Evolutionary conservation across 352 stramenopile genomes (phyloP).

Genomic region (Phytophthora pistaciae): DNA sequence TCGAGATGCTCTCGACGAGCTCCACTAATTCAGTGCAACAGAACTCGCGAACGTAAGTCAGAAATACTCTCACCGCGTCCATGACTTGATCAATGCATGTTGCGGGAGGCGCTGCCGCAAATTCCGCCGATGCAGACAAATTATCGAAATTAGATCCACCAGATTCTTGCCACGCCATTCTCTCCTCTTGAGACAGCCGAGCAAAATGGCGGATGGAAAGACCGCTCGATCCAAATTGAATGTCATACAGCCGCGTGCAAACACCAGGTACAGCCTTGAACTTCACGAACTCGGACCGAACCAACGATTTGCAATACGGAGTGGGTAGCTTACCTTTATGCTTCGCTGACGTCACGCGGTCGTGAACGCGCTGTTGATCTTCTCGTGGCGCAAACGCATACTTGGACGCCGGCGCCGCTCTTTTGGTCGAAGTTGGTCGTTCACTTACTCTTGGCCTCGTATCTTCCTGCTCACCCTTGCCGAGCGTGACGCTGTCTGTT

Average conservation of each 20-base stretch:
- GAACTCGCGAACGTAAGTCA: neutral
- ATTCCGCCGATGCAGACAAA: neutral
- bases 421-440: neutral
- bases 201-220: neutral
- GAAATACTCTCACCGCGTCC: neutral
- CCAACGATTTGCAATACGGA: neutral
- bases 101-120: neutral
- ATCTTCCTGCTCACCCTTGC: neutral
- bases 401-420: neutral
- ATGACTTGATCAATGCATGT: neutral
- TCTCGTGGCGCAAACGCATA: neutral
- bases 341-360: neutral
- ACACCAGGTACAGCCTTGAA: slow-evolving; percentile 1
- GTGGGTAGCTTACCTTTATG: neutral
- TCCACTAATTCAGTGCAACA: neutral
- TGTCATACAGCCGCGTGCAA: neutral
- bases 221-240: neutral
- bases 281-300: neutral
- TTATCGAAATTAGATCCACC: neutral
- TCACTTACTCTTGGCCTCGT: neutral
- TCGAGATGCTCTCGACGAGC: neutral
- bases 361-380: neutral
- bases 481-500: neutral
- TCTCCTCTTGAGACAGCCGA: neutral
- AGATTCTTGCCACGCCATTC: neutral